Evolutionary conservation across 1,139 yeast genomes (phyloP), one percentile per base, ranked within the genome.

Genomic region (Sugiyamaella sp.): DNA sequence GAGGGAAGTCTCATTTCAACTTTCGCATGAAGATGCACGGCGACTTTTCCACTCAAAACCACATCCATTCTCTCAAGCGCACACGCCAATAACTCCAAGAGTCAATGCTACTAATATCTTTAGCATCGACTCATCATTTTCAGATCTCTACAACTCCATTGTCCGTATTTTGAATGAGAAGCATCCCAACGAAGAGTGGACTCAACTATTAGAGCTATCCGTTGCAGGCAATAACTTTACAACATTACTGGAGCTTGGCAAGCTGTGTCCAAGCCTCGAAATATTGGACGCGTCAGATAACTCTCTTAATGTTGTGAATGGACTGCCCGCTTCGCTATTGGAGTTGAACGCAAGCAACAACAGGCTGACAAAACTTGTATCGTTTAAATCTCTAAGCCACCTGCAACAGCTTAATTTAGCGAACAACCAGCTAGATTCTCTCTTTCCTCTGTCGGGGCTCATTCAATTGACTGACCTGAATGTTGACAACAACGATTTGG

Each of bases 151-250:
- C 46, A 66, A 60, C 37, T 60, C 65, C 1, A 58, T 74, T 24
- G 67, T 73, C 14, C 59, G 63, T 19, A 66, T 66, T 0, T 58
- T 74, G 16, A 68, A 73, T 1, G 70, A 68, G 35, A 57, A 60
- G n/a, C 61, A 71, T 2, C 65, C 66, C n/a, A 63, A 66, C 8
- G 65, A 65, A 16, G 61, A 68, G 25, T 74, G 78, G 78, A 74
- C 72, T 48, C 58, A 63, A 16, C 57, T 74, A 21, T 62, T 62
- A 1, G 50, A 51, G 2, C 54, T 74, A 22, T 68, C 73, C 33
- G 46, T 74, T 10, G 64, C 68, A 3, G 61, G 63, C 10, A 61
- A 65, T 39, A 59, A 59, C 1, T 53, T 75, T 9, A 61, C 64
- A 27, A 66, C 72, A 1, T 59, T 74, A 14, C 62, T 66, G 17